Evolutionary conservation across 2,329 filamentous ascomycete species (phyloP), one percentile per base, ranked within the genome.

Genomic region (Cryphonectria nitschkei): DNA sequence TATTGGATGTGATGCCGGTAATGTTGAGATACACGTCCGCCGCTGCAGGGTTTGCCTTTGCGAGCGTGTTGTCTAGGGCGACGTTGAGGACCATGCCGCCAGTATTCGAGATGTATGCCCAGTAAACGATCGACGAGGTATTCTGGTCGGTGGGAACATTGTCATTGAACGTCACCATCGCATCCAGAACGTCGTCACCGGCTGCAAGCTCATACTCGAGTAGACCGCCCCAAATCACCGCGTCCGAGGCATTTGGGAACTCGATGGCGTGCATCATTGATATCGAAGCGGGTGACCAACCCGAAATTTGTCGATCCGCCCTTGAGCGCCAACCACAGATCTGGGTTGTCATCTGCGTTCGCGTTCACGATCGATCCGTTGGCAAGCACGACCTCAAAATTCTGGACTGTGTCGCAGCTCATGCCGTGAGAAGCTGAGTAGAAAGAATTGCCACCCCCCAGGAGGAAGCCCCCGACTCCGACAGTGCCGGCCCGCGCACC

Each of bases 371-470:
- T 78, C 0, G 76, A 71, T 0, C 86, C 85, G 14, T 81, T 79
- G 0, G 83, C 81, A 0, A 86, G 78, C 0, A 88, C 85, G 8
- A 88, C 79, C 73, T 87, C 78, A 65, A 80, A 86, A 39, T 79
- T 81, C 41, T 75, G 74, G 14, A 86, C 80, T 22, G 81, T 84
- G 74, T 87, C 84, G 69, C 82, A 85, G 8, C 80, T 82, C 76
- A 82, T 84, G 3, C 87, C 86, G 37, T 82, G 76, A 0, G 76
- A 77, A 0, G 81, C 80, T 2, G 82, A 80, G 74, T 86, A 84
- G 77, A 81, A 87, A 0, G 84, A 84, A 34, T 86, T 81, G 14
- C 86, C 86, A 39, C 85, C 83, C 8, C 84, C 84, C 0, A 84
- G 80, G 4, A 82, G 74, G 43, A 85, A 78, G 0, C 85, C 85